Base-by-base conservation (phyloP, 495 filamentous ascomycete genomes). In the Aspergillus nanangensis region DNA sequence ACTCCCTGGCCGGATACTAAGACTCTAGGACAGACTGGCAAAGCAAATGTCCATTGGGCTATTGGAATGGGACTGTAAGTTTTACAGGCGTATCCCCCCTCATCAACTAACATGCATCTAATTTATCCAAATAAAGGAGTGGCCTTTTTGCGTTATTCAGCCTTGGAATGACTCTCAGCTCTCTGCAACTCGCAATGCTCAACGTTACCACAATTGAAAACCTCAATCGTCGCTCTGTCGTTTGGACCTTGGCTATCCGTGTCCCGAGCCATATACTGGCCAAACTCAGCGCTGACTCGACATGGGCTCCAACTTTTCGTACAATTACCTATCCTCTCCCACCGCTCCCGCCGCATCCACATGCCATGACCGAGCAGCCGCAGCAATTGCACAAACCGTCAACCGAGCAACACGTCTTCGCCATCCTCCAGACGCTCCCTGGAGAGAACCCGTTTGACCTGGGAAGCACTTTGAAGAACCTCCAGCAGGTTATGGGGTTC, bases 121-220 rank as follows among this genome's bases (percentile, higher is more conserved):
- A 29, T 11, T 11, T 11, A 38, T 54, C 34, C 41, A 5, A 5
- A n/a, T 9, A 29, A 36, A 83, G 80, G 48, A 67, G 76, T 37
- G 75, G 60, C 23, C 75, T 95, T 40, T 95, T 95, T 55, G 81
- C 74, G 15, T 56, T 92, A 14, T 95, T 96, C 65, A 74, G 82
- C 14, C 63, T 72, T 29, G 79, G 83, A 14, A 95, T 96, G 88
- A 74, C 80, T 3, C 47, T 72, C 14, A 90, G 79, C 27, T 85
- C 84, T 1, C 48, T 84, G 8, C 81, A 88, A 51, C 78, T 90
- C 48, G 78, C 82, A 35, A 56, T 82, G 24, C 44, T 71, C 21
- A 95, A 95, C 54, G 67, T 85, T 32, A 92, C 88, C 1, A 93
- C 89, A 9, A 82, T 96, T 32, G 91, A 96, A 60, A 81, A 83